phyloP scores from a whole-genome alignment of 257 asterid genomes.

The Cinchona pubescens region DNA sequence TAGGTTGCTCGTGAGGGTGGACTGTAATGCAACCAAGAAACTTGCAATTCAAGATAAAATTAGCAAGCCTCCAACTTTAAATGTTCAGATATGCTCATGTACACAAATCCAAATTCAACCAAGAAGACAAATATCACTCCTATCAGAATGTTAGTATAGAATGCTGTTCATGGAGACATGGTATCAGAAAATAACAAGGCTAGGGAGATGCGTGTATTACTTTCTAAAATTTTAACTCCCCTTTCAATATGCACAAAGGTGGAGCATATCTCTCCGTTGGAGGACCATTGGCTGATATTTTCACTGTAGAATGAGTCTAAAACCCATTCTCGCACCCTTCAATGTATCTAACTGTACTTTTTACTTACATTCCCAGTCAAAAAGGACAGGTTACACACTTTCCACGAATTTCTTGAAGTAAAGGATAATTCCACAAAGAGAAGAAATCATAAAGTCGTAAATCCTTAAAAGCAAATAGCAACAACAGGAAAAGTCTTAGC shows the following conservation, averaged over 20 bases:
- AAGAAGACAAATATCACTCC: neutral
- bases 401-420: neutral
- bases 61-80: neutral
- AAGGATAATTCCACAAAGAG: neutral
- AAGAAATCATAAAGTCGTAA: neutral
- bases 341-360: neutral
- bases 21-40: neutral
- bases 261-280: neutral
- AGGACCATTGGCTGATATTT: neutral
- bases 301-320: neutral
- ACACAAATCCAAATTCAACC: neutral
- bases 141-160: neutral
- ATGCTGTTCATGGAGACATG: neutral
- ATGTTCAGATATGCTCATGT: neutral
- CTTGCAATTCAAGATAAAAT: neutral
- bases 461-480: neutral
- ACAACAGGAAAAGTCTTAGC: neutral
- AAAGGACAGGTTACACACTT: neutral
- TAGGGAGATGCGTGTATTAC: neutral
- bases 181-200: neutral
- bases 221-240: neutral
- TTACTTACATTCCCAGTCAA: neutral
- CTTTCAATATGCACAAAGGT: neutral
- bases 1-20: neutral
- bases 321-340: neutral